Base-by-base conservation (phyloP, 2,329 filamentous ascomycete species). In the Fusarium sp. region DNA sequence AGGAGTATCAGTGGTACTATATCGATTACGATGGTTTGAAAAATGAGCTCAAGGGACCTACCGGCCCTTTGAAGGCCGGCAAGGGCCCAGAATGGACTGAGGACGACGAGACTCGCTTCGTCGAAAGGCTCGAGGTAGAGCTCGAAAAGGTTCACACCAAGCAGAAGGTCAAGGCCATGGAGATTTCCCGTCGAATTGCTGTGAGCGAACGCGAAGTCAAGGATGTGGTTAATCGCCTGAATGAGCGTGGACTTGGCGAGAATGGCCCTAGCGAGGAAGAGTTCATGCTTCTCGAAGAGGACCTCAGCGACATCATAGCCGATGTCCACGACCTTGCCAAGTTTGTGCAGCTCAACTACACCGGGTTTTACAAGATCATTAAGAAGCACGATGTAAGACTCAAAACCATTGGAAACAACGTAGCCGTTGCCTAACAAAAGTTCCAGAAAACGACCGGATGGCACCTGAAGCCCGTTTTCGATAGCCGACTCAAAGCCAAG, bases 341-440 rank as follows among this genome's bases (percentile, higher is more conserved):
- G 85, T 99, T 98, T 82, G 97, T 97, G 12, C 96, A 98, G 85
- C 86, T 99, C 81, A 99, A 99, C 85, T 99, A 99, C 81, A 98
- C 96, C 1, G 96, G 96, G 10, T 99, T 99, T 82, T 97, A 98
- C 87, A 99, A 99, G 88, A 99, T 99, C 74, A 98, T 99, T 84
- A 99, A 99, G 88, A 99, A 99, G 88, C 96, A 99, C 83, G 96
- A 98, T 85, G 94, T 96, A 83, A 77, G 93, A 72, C 42, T 32
- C 56, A 28, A 17, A 20, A 20, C 22, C 11, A 45, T 59, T 42
- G 24, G n/a, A 22, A 13, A 14, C 42, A 50, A 39, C 47, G 22
- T 20, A 41, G 26, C 20, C 14, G 8, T 56, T 44, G n/a, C 52
- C 76, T 81, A 70, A 81, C 74, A n/a, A 48, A 39, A 45, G 20